Evolutionary conservation across 306 rosid species (phyloP).

Genomic region (Fragaria nilgerrensis): DNA sequence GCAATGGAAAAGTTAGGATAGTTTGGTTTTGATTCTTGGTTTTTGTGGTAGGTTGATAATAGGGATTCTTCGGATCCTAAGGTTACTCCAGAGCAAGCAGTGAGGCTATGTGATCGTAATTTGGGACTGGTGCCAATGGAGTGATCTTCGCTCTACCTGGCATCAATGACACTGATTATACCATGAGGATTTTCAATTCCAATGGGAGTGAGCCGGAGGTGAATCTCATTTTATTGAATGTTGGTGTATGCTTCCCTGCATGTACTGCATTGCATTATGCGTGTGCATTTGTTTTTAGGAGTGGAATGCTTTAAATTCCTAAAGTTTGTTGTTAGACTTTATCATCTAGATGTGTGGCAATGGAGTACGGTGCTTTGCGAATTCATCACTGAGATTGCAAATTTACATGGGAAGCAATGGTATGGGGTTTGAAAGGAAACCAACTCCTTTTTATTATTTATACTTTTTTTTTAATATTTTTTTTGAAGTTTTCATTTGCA

Average conservation of each 20-base stretch:
- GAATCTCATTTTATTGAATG: background rate
- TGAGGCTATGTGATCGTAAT: conserved; percentile 76
- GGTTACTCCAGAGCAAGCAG: conserved; percentile 66
- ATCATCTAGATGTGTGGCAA: conserved; percentile 79
- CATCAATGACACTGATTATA: conserved; percentile 62
- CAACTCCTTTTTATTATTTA: background rate
- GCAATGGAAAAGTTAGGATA: background rate
- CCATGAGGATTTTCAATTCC: conserved; percentile 83
- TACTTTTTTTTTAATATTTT: too few species aligned
- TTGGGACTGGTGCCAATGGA: conserved; percentile 90
- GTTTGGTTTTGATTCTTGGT: background rate
- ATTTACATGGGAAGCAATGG: conserved; percentile 75
- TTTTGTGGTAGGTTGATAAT: conserved; percentile 61
- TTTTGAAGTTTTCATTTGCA: background rate
- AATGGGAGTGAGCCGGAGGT: conserved; percentile 98
- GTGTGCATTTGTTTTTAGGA: background rate
- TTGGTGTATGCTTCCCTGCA: too few species aligned
- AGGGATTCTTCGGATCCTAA: conserved; percentile 72
- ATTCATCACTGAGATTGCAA: conserved; percentile 74
- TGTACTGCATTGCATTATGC: background rate
- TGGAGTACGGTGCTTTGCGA: conserved; percentile 83
- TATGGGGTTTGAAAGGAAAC: conserved; percentile 15
- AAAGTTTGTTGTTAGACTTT: background rate
- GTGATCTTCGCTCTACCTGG: conserved; percentile 79
- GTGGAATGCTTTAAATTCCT: background rate